Evolutionary conservation across 352 stramenopile genomes (phyloP), one percentile per base, ranked within the genome.

Genomic region (Globisporangium sylvaticum): DNA sequence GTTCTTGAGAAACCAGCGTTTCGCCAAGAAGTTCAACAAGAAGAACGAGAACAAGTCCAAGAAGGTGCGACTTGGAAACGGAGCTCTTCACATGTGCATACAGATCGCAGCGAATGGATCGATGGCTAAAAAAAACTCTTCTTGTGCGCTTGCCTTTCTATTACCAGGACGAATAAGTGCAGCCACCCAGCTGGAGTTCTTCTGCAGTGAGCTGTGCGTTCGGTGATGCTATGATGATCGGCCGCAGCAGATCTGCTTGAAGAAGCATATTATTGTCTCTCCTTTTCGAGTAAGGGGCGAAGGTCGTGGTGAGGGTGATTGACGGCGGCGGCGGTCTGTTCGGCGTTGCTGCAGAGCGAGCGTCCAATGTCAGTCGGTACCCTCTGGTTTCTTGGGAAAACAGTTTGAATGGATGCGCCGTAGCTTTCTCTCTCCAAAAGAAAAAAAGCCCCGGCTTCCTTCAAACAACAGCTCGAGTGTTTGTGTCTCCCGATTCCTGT

Each of bases 11-110:
- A 99, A 99, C 85, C 96, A 98, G 77, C 96, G 97, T 81, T 98
- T 96, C 88, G 95, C 94, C 73, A 98, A 98, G 90, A 98, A 98
- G 87, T 98, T 95, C 81, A 98, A 98, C 87, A 95, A 94, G 78
- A 94, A 93, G 81, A 78, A 94, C 74, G 74, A 74, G 67, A 87
- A 88, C 66, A 79, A 78, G 73, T 79, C 78, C 65, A 85, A 83
- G 66, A 87, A 89, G 78, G 76, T 84, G 71, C 44, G n/a, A n/a
- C n/a, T n/a, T n/a, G n/a, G n/a, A n/a, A n/a, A n/a, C n/a, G n/a
- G n/a, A n/a, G n/a, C n/a, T n/a, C n/a, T n/a, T n/a, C n/a, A n/a
- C n/a, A n/a, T n/a, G n/a, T n/a, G n/a, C n/a, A n/a, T n/a, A n/a
- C n/a, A n/a, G n/a, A n/a, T n/a, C n/a, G n/a, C n/a, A n/a, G n/a